A percentile compares a stretch with the other conserved stretches of the same genome.
Evolutionary conservation across 75 land plant species (phyloP).

Genomic region (Isoetes taiwanensis): DNA sequence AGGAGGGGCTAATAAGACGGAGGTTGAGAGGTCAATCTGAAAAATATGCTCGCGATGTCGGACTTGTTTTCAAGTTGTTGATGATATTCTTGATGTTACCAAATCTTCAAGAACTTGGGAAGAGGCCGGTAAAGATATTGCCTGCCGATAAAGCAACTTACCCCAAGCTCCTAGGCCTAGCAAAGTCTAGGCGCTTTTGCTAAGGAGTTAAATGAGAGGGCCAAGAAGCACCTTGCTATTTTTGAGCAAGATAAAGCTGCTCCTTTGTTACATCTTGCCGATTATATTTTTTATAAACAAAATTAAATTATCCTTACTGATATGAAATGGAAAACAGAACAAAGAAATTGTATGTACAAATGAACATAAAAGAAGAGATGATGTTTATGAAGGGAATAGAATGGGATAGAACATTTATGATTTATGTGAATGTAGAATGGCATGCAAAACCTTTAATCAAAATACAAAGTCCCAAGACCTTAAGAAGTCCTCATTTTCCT

Average conservation of each 20-base stretch:
- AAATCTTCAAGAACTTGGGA: neutral
- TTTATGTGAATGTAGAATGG: too few relatives aligned
- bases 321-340: too few relatives aligned
- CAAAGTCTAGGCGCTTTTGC: neutral
- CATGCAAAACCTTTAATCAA: too few relatives aligned
- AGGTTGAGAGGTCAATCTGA: neutral
- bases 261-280: neutral
- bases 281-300: neutral
- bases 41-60: neutral
- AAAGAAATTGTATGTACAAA: too few relatives aligned
- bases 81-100: conserved; percentile 4
- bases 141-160: neutral
- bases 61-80: conserved; percentile 1
- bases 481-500: too few relatives aligned
- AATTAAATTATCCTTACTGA: too few relatives aligned
- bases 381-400: too few relatives aligned
- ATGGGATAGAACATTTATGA: too few relatives aligned
- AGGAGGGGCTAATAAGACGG: neutral
- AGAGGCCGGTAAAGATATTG: neutral
- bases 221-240: neutral
- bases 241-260: neutral
- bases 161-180: conserved; percentile 3
- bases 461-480: too few relatives aligned
- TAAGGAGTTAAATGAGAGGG: neutral
- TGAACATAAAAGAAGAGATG: too few relatives aligned